Percentiles rank a stretch among this genome's conserved stretches.
phyloP scores from a whole-genome alignment of 441 rosid genomes.

The Corymbia citriodora region DNA sequence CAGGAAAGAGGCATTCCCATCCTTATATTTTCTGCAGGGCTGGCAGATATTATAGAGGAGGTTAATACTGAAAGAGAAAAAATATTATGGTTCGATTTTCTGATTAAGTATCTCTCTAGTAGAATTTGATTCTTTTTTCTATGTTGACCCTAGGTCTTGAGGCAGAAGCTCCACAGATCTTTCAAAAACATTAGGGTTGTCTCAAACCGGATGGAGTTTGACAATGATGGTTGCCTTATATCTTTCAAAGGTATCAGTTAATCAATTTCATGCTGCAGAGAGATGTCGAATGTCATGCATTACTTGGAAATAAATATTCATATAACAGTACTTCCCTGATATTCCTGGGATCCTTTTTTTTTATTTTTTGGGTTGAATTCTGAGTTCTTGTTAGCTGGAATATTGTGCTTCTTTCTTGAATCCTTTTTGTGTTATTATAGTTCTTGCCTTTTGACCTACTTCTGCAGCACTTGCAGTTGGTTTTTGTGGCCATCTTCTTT shows the following conservation, averaged over 20 bases:
- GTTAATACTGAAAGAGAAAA: slow-evolving; percentile 22
- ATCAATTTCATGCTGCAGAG: background rate
- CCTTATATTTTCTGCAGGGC: slow-evolving; percentile 86
- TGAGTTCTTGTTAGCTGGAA: background rate
- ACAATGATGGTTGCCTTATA: slow-evolving; percentile 44
- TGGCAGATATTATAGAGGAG: slow-evolving; percentile 94
- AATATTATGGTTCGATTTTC: background rate
- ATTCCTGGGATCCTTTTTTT: background rate
- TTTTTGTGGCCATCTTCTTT: background rate
- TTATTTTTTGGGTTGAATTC: background rate
- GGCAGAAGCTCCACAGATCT: slow-evolving; percentile 70
- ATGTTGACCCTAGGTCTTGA: slow-evolving; percentile 47
- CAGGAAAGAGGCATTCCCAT: slow-evolving; percentile 75
- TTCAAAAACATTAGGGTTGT: slow-evolving; percentile 71
- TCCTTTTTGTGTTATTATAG: background rate
- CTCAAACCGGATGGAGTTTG: slow-evolving; percentile 73
- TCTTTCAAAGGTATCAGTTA: slow-evolving; percentile 64
- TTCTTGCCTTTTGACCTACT: background rate
- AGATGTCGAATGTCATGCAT: background rate
- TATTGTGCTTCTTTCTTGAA: background rate
- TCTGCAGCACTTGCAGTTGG: background rate
- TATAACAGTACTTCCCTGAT: background rate
- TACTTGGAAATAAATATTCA: background rate
- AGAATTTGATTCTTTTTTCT: background rate
- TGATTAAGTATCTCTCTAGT: background rate